Conservation (phyloP, 2,329 filamentous ascomycete genomes). For the Fusarium brevicatenulatum region DNA sequence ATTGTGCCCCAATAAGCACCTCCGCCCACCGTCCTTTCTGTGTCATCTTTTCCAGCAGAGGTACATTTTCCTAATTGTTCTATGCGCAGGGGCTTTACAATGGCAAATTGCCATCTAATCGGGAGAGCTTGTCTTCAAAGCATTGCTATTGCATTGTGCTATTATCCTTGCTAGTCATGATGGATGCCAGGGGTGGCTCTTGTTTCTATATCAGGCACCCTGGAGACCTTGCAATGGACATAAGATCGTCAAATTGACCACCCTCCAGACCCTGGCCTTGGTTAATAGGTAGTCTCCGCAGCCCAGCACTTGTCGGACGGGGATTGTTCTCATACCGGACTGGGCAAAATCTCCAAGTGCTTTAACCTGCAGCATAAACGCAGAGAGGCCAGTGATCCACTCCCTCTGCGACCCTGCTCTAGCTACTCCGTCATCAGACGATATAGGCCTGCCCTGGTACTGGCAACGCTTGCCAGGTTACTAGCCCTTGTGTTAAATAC, state of each 20-base stretch:
- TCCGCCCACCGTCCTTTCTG: conserved; percentile 33
- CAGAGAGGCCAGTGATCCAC: conserved; percentile 43
- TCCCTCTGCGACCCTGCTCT: conserved; percentile 43
- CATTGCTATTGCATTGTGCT: conserved; percentile 30
- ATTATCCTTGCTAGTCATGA: conserved; percentile 40
- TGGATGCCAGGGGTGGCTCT: conserved; percentile 46
- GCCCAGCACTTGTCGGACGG: conserved; percentile 39
- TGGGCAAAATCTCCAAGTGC: conserved; percentile 44
- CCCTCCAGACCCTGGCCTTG: conserved; percentile 54
- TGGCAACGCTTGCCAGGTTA: conserved; percentile 40
- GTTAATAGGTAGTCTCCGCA: conserved; percentile 51
- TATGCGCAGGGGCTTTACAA: conserved; percentile 33
- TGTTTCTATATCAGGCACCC: conserved; percentile 64
- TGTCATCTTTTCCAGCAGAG: conserved; percentile 34
- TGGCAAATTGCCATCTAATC: conserved; percentile 42
- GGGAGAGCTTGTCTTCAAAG: conserved; percentile 34
- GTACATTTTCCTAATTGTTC: conserved; percentile 29
- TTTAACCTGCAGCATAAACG: conserved; percentile 46
- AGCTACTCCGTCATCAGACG: conserved; percentile 46
- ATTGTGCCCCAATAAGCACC: conserved; percentile 42
- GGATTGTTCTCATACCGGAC: conserved; percentile 40
- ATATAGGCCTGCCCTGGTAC: conserved; percentile 43
- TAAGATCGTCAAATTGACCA: conserved; percentile 70
- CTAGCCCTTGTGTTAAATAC: conserved; percentile 46
- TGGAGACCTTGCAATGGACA: conserved; percentile 56